Percentiles rank a stretch among this genome's conserved stretches.
phyloP scores from a whole-genome alignment of 2,329 filamentous ascomycete genomes.

The Fusarium pseudoanthophilum region DNA sequence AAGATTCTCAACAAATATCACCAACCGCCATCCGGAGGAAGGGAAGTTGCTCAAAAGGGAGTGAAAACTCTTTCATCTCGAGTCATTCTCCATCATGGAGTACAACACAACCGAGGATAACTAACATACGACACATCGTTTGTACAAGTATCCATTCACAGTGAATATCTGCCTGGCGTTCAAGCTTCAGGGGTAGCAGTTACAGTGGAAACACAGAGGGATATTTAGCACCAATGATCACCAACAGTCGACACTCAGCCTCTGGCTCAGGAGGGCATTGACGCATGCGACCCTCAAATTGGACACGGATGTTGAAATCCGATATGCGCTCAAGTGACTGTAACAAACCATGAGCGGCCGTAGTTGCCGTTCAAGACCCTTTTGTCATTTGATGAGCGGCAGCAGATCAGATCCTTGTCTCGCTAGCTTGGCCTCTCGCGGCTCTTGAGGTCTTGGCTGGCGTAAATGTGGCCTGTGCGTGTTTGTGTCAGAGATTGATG shows the following conservation, averaged over 20 bases:
- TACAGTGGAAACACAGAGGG: conserved; percentile 9
- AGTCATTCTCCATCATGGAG: conserved; percentile 7
- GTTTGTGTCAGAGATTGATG: conserved; percentile 11
- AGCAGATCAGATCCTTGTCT: conserved; percentile 36
- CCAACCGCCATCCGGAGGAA: conserved; percentile 31
- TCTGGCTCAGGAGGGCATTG: neutral
- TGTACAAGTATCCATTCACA: neutral
- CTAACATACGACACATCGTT: conserved; percentile 15
- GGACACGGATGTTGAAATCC: conserved; percentile 36
- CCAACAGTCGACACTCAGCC: neutral
- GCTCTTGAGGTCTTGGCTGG: conserved; percentile 41
- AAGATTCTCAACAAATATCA: conserved; percentile 8
- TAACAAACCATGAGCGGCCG: conserved; percentile 2
- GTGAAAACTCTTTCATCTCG: conserved; percentile 3
- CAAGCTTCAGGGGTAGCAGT: conserved; percentile 14
- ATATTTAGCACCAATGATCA: neutral
- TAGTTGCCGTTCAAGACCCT: conserved; percentile 18
- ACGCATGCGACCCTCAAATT: conserved; percentile 11
- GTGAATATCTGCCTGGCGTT: conserved; percentile 5
- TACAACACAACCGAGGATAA: conserved; percentile 36
- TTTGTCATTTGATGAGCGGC: conserved; percentile 15
- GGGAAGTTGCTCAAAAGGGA: conserved; percentile 35
- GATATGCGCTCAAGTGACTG: conserved; percentile 16
- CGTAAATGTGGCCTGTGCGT: conserved; percentile 25
- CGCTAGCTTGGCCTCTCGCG: conserved; percentile 27